These are phyloP conservation scores for Graphiopsis chlorocephala DNA, from an alignment of 2,329 filamentous ascomycete species.

Conservation along the genomic window DNA sequence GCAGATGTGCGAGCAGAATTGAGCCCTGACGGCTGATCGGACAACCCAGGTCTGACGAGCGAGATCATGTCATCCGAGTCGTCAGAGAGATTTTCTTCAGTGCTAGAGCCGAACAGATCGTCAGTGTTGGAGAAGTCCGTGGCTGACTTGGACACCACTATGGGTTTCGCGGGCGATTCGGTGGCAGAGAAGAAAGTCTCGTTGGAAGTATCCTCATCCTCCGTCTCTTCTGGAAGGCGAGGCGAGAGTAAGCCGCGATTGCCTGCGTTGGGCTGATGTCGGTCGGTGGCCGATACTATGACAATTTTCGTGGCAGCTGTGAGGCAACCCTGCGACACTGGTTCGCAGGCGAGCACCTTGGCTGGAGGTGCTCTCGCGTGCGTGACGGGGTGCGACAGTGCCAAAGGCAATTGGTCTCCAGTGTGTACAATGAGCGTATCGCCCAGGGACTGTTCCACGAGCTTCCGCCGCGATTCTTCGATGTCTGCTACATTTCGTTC, in stretches of 20 bases:
- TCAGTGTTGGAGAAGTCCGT: constrained; percentile 44
- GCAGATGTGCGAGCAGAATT: constrained; percentile 77
- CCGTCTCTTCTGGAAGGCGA: constrained; percentile 33
- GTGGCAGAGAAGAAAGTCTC: constrained; percentile 92
- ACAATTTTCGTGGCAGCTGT: constrained; percentile 78
- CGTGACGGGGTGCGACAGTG: constrained; percentile 79
- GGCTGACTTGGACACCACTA: constrained; percentile 36
- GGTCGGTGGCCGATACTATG: constrained; percentile 62
- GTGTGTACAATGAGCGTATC: constrained; percentile 74
- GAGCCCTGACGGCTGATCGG: constrained; percentile 73
- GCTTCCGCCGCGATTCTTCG: constrained; percentile 26
- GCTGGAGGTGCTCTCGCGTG: constrained; percentile 81
- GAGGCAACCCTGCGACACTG: constrained; percentile 82
- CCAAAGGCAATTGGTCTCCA: constrained; percentile 77
- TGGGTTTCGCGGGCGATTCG: constrained; percentile 51
- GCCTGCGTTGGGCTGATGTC: constrained; percentile 50
- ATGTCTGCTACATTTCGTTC: constrained; percentile 13
- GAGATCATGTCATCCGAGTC: constrained; percentile 95
- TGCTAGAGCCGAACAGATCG: constrained; percentile 59
- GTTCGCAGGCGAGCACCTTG: constrained; percentile 89
- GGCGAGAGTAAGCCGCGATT: constrained; percentile 31
- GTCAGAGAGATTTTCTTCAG: constrained; percentile 78
- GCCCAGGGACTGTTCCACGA: constrained; percentile 69
- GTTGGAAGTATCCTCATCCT: constrained; percentile 73
- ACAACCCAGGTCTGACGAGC: constrained; percentile 73